Conservation (phyloP, 2,329 filamentous ascomycete species). For the Paramyrothecium sp. region DNA sequence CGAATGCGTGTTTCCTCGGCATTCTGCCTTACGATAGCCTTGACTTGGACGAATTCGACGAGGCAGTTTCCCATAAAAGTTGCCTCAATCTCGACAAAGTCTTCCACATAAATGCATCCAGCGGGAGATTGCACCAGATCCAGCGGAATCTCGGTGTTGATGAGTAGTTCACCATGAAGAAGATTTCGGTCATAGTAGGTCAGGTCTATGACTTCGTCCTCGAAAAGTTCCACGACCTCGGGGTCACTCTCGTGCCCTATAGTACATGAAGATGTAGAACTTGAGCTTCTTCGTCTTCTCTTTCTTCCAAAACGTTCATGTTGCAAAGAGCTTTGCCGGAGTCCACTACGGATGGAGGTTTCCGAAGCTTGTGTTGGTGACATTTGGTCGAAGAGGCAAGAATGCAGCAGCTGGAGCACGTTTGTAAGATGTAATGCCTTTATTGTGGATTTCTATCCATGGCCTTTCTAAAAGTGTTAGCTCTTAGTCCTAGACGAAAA, state of each 20-base stretch:
- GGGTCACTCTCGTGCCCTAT: constrained; percentile 9
- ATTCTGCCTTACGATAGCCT: constrained; percentile 32
- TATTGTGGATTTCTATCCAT: too few relatives aligned
- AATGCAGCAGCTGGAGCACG: too few relatives aligned
- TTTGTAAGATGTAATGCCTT: too few relatives aligned
- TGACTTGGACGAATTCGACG: constrained; percentile 40
- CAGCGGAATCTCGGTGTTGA: constrained; percentile 18
- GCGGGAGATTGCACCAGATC: constrained; percentile 9
- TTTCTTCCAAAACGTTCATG: too few relatives aligned
- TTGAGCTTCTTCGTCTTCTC: not conserved
- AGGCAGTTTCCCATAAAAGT: constrained; percentile 16
- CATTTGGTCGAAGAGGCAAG: too few relatives aligned
- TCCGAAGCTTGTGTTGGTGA: too few relatives aligned
- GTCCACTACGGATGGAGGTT: constrained; percentile 6
- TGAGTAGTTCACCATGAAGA: constrained; percentile 9
- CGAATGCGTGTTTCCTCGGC: constrained; percentile 26
- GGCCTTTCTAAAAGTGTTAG: too few relatives aligned
- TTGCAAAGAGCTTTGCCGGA: constrained; percentile 3
- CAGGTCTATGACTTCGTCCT: constrained; percentile 31
- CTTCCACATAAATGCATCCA: constrained; percentile 15
- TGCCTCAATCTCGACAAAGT: constrained; percentile 25
- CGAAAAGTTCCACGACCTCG: constrained; percentile 4
- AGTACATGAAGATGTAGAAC: constrained; percentile 19
- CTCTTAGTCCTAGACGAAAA: too few relatives aligned
- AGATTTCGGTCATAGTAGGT: constrained; percentile 21